A percentile compares a stretch with the other conserved stretches of the same genome.
Evolutionary conservation across 331 rosid species (phyloP).

Genomic region (Stylosanthes scabra): DNA sequence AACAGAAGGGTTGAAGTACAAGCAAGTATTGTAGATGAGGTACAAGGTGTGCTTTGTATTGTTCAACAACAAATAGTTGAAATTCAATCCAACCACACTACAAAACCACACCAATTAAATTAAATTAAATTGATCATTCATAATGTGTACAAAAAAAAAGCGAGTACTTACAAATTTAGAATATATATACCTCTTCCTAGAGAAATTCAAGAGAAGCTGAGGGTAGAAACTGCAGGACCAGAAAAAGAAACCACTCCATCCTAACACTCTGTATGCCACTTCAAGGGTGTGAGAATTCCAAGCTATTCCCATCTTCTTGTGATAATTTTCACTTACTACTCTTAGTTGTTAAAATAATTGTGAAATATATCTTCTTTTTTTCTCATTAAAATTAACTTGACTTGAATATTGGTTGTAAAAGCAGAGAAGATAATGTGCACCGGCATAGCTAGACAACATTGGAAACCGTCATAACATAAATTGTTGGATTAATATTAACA

Average conservation of each 20-base stretch:
- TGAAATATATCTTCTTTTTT: too few species aligned
- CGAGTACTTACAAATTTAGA: not conserved
- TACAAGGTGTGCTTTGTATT: slow-evolving; percentile 45
- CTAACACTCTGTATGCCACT: slow-evolving; percentile 34
- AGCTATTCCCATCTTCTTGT: slow-evolving; percentile 23
- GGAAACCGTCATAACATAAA: not conserved
- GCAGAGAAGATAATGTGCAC: not conserved
- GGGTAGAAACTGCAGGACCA: slow-evolving; percentile 49
- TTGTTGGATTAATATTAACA: not conserved
- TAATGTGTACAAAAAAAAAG: too few species aligned
- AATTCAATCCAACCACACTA: slow-evolving; percentile 45
- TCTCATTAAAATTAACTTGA: too few species aligned
- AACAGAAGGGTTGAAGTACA: slow-evolving; percentile 38
- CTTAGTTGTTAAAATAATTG: not conserved
- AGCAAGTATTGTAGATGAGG: slow-evolving; percentile 40
- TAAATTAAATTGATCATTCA: not conserved
- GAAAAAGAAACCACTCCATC: slow-evolving; percentile 42
- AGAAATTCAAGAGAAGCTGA: slow-evolving; percentile 39
- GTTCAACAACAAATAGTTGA: slow-evolving; percentile 41
- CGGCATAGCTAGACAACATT: not conserved
- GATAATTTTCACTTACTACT: not conserved
- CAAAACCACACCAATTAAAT: not conserved
- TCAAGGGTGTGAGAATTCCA: slow-evolving; percentile 33
- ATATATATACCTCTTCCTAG: slow-evolving; percentile 41
- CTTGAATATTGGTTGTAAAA: not conserved